Conservation (phyloP, 139 green algal species). For the Tetradesmus obliquus region DNA sequence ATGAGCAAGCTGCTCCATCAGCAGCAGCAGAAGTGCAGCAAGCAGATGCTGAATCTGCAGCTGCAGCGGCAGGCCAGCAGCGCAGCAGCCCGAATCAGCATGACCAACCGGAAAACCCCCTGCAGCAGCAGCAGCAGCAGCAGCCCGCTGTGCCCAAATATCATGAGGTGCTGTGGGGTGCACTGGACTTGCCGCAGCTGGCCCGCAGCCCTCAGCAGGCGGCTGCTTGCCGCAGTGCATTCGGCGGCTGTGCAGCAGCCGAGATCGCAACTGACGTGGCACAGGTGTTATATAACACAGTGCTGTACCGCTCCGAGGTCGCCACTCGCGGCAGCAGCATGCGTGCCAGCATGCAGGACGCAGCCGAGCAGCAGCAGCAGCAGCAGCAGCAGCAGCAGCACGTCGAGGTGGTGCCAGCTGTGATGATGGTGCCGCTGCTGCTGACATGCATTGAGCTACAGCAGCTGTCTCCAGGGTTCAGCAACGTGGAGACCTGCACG, state of each 20-base stretch:
- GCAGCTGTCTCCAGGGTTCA: background rate
- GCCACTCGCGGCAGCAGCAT: background rate
- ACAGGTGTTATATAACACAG: background rate
- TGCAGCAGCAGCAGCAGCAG: background rate
- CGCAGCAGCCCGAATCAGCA: background rate
- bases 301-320: background rate
- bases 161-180: background rate
- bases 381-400: background rate
- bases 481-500: background rate
- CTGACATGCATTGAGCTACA: background rate
- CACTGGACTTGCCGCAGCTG: background rate
- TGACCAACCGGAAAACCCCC: background rate
- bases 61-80: background rate
- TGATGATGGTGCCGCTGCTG: background rate
- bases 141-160: background rate
- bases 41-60: background rate
- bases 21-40: background rate
- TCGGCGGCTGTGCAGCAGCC: background rate
- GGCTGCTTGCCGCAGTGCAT: background rate
- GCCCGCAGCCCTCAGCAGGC: background rate
- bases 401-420: background rate
- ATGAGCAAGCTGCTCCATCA: background rate
- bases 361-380: background rate
- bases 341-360: background rate
- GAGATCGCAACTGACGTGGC: background rate